Evolutionary conservation across 495 filamentous ascomycete species (phyloP), one percentile per base, ranked within the genome.

Genomic region (Neurospora sp.): DNA sequence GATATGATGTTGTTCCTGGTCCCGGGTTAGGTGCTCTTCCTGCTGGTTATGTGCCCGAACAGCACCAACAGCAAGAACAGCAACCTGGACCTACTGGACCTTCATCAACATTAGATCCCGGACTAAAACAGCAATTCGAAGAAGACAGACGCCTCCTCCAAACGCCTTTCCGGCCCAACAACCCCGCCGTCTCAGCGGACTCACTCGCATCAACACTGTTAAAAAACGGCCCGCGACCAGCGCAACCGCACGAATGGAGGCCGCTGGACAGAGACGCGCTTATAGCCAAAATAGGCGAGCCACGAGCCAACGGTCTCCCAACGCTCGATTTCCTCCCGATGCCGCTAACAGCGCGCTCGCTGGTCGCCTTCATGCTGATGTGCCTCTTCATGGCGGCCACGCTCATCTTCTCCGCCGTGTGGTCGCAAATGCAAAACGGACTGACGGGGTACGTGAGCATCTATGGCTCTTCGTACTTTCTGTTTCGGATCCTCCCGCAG

Each of bases 401-500:
- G 7, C 84, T 97, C 20, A 84, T 90, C 9, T 91, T 94, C 78
- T 91, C 87, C 79, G 94, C 92, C 71, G 83, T 93, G 31, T 95
- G 87, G 81, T 94, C 93, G 4, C 82, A 84, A 31, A 76, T 82
- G 6, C 86, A 91, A 71, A 75, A 84, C 9, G 93, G 94, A 0
- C 78, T 97, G 7, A 88, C 87, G 80, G 76, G 83, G 10, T 97
- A 93, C 80, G 80, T 80, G 27, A 85, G 85, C 71, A 89, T 91
- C 68, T 89, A 90, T 69, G 90, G 89, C 35, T 82, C 83, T 9
- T 87, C 89, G n/a, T 97, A 96, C 78, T 97, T 97, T 79, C 82
- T 97, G 70, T 92, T 96, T 78, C 87, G 93, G 72, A 93, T 94
- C 77, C 79, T 97, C 8, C 94, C 94, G 4, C 93, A 92, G 72